phyloP scores from a whole-genome alignment of 2,329 filamentous ascomycete species.

The Lasiodiplodia gonubiensis region DNA sequence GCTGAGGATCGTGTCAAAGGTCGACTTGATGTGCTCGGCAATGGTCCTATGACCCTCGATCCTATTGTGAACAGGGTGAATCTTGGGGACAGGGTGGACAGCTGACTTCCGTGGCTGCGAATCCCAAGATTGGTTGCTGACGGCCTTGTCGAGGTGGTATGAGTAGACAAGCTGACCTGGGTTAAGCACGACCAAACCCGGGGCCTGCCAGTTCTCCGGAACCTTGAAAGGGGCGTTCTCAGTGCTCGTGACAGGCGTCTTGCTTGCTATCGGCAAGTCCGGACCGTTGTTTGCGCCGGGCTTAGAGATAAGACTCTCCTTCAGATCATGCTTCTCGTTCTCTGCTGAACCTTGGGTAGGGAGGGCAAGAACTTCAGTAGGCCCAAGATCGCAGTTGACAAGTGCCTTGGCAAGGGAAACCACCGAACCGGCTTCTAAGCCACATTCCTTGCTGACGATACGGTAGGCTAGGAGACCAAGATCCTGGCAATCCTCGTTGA shows the following conservation, averaged over 20 bases:
- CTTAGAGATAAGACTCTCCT: constrained; percentile 15
- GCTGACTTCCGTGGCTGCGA: constrained; percentile 67
- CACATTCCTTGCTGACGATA: constrained; percentile 65
- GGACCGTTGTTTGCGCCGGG: background rate
- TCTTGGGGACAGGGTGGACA: constrained; percentile 8
- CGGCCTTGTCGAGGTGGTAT: constrained; percentile 63
- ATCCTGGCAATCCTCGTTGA: constrained; percentile 75
- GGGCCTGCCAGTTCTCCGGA: constrained; percentile 38
- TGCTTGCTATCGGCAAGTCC: constrained; percentile 6
- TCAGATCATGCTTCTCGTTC: constrained; percentile 13
- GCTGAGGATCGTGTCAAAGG: constrained; percentile 69
- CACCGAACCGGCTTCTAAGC: constrained; percentile 73
- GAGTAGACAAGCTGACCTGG: constrained; percentile 79
- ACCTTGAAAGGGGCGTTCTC: constrained; percentile 8
- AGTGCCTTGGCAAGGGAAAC: constrained; percentile 65
- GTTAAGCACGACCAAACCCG: constrained; percentile 77
- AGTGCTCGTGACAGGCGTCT: constrained; percentile 28
- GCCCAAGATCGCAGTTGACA: background rate
- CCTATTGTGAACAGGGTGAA: constrained; percentile 61
- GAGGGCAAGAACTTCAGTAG: background rate
- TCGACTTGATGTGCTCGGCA: constrained; percentile 66
- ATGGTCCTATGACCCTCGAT: constrained; percentile 65
- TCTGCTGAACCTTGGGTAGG: background rate
- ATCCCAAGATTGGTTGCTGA: constrained; percentile 65
- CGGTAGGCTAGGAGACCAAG: constrained; percentile 78